phyloP scores from a whole-genome alignment of 148 eudicot species.

The Mesembryanthemum crystallinum region DNA sequence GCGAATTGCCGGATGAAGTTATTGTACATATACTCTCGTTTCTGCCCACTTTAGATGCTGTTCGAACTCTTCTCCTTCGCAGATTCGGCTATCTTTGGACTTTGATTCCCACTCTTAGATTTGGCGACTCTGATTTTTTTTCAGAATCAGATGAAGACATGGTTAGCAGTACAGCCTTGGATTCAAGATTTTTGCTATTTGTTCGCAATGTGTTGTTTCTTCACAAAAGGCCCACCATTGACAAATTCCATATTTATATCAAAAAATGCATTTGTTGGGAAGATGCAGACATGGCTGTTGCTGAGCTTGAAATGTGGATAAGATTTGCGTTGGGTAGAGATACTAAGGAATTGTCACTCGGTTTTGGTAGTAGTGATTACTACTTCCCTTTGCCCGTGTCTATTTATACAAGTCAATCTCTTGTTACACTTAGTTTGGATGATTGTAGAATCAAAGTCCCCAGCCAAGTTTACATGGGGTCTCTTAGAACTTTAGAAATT shows the following conservation, averaged over 20 bases:
- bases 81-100: too few species aligned
- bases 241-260: not conserved
- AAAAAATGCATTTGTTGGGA: not conserved
- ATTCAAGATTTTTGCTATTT: too few species aligned
- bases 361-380: not conserved
- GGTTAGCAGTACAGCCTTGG: too few species aligned
- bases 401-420: not conserved
- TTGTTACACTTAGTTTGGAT: not conserved
- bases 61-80: too few species aligned
- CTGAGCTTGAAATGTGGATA: not conserved
- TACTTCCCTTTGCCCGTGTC: not conserved
- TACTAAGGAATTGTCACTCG: not conserved
- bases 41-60: too few species aligned
- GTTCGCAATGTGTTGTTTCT: too few species aligned
- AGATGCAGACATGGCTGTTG: not conserved
- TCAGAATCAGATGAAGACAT: too few species aligned
- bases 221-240: too few species aligned
- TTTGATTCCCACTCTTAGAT: too few species aligned
- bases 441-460: not conserved
- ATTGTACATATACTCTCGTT: too few species aligned
- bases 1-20: too few species aligned
- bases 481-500: not conserved
- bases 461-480: not conserved
- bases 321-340: not conserved
- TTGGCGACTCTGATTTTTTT: too few species aligned